phyloP scores from a whole-genome alignment of 1,139 yeast genomes.

The Yamadazyma atlantica region DNA sequence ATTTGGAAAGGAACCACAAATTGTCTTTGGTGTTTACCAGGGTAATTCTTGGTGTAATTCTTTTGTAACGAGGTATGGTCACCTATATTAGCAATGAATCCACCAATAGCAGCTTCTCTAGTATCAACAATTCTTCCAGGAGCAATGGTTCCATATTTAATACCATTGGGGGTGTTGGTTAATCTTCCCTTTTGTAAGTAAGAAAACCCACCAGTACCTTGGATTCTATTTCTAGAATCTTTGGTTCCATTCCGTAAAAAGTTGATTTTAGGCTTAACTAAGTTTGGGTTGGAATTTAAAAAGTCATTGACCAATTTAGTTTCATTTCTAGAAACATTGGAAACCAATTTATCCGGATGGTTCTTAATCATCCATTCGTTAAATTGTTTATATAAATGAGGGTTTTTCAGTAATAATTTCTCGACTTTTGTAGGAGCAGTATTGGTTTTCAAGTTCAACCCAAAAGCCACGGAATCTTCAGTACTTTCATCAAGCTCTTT shows the following conservation, averaged over 20 bases:
- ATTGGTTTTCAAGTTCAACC: conserved; percentile 32
- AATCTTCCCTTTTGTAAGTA: conserved; percentile 73
- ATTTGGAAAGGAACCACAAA: conserved; percentile 46
- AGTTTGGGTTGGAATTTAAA: conserved; percentile 15
- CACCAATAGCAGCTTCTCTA: conserved; percentile 68
- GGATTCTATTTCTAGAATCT: conserved; percentile 26
- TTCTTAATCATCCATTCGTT: conserved; percentile 34
- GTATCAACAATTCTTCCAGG: conserved; percentile 68
- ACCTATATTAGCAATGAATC: conserved; percentile 55
- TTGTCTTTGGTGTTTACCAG: conserved; percentile 47
- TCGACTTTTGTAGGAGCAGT: conserved; percentile 28
- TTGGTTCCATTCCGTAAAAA: conserved; percentile 5
- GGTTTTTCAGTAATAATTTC: conserved; percentile 30
- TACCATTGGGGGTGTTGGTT: conserved; percentile 73
- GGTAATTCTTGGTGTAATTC: conserved; percentile 40
- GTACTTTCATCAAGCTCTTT: conserved; percentile 16
- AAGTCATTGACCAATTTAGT: conserved; percentile 29
- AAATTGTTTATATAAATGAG: conserved; percentile 31
- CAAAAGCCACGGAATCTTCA: conserved; percentile 21
- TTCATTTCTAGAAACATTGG: conserved; percentile 19
- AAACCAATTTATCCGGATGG: conserved; percentile 33
- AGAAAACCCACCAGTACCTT: conserved; percentile 75
- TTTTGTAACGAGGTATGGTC: conserved; percentile 42
- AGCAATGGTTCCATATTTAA: conserved; percentile 54
- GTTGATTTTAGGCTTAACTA: conserved; percentile 8